These are phyloP conservation scores for Dichotomocladium elegans DNA, from an alignment of 371 early-diverging fungal genomes.

Conservation along the genomic window DNA sequence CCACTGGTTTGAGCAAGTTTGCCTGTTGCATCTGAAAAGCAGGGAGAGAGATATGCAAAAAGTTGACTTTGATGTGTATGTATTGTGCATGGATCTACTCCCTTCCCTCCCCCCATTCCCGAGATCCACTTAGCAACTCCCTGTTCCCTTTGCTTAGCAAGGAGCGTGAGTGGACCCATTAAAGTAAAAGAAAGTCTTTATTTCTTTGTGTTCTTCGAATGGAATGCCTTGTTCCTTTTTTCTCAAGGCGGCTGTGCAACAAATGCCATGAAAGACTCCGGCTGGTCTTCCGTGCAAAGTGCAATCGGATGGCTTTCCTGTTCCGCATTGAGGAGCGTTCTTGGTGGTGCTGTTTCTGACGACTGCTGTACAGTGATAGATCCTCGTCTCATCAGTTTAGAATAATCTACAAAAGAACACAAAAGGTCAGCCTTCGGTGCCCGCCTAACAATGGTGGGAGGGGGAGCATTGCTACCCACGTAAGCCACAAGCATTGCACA, in stretches of 20 bases:
- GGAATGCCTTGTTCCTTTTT: background rate
- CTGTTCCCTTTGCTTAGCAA: too few species aligned
- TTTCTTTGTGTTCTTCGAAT: background rate
- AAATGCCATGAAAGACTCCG: background rate
- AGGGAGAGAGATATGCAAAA: too few species aligned
- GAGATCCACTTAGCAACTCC: too few species aligned
- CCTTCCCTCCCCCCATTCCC: too few species aligned
- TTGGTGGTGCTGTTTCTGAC: background rate
- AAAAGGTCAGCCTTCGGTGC: background rate
- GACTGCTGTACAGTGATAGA: background rate
- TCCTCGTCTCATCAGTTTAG: conserved; percentile 4
- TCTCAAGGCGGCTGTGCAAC: background rate
- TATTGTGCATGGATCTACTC: too few species aligned
- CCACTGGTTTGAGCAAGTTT: too few species aligned
- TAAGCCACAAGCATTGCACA: conserved; percentile 70
- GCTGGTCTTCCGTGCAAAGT: background rate
- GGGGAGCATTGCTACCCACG: conserved; percentile 31
- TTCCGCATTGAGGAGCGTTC: background rate
- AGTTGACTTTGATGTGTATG: too few species aligned
- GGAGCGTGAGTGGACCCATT: too few species aligned
- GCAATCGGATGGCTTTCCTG: background rate
- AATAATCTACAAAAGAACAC: conserved; percentile 3
- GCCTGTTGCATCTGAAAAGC: too few species aligned
- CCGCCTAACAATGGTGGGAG: background rate
- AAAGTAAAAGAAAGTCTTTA: too few species aligned